Evolutionary conservation across 1,284 basidiomycete genomes (phyloP).

Genomic region (Bjerkandera adusta): DNA sequence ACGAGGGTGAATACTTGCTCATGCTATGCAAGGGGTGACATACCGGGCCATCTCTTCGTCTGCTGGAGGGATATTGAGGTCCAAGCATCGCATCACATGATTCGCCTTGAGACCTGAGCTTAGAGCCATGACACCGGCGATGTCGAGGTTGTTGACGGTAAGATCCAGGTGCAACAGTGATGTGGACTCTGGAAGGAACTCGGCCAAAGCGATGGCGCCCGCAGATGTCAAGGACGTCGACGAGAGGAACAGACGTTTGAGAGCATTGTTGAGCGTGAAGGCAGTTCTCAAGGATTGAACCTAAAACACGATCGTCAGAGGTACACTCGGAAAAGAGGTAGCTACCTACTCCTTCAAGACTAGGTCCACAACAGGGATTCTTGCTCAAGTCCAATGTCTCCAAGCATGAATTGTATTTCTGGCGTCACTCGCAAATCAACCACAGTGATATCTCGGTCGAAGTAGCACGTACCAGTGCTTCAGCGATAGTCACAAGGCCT

Average conservation of each 20-base stretch:
- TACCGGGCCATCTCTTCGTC: constrained; percentile 85
- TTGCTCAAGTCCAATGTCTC: constrained; percentile 93
- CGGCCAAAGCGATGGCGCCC: constrained; percentile 93
- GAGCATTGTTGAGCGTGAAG: constrained; percentile 89
- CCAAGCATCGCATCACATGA: constrained; percentile 85
- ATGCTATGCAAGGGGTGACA: constrained; percentile 18
- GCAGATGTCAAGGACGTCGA: constrained; percentile 80
- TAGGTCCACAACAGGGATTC: constrained; percentile 91
- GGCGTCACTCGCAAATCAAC: constrained; percentile 7
- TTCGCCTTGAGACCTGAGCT: constrained; percentile 84
- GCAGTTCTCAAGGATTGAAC: constrained; percentile 88
- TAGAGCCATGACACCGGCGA: constrained; percentile 92
- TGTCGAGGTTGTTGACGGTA: constrained; percentile 78
- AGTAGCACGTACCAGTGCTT: constrained; percentile 70
- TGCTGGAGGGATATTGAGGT: constrained; percentile 88
- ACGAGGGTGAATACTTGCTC: neutral
- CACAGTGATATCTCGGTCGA: neutral
- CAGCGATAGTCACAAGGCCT: constrained; percentile 81
- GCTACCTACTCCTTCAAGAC: constrained; percentile 75
- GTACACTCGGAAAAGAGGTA: neutral
- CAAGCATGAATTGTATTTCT: constrained; percentile 94
- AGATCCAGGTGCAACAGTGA: constrained; percentile 89
- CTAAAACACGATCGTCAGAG: constrained; percentile 35
- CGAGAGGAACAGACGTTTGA: constrained; percentile 91
- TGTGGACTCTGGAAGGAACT: constrained; percentile 90